Base-by-base conservation (phyloP, 371 early-diverging fungal genomes). In the Zychaea mexicana region DNA sequence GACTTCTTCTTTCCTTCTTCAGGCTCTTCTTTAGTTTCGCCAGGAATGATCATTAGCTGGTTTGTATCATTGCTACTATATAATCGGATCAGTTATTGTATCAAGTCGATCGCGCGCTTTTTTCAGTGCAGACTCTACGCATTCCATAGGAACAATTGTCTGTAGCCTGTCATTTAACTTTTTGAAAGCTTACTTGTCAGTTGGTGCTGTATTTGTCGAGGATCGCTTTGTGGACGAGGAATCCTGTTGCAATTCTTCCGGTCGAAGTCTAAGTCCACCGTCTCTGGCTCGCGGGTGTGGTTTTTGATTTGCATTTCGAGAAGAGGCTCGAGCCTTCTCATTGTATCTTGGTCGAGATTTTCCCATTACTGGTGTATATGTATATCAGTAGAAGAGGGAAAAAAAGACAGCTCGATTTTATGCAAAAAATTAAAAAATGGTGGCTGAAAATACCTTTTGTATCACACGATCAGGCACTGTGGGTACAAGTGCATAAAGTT, bases 301-400 rank as follows among this genome's bases (percentile, higher is more conserved):
- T 52, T 71, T 62, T 59, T 79, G 80, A 19, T 68, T 79, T 9
- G 80, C 65, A 31, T 67, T 76, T 13, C 66, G 60, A 30, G 85
- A 84, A 8, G 82, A 74, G 15, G 84, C 78, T 60, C 85, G 71
- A 19, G 84, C 87, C 64, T 84, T 82, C 60, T 85, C 84, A 61
- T 86, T 86, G 53, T 79, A 85, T 59, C 87, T 73, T 58, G 84
- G 79, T 72, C 87, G 73, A 58, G 83, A 77, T 77, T 80, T 83
- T 47, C 87, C 87, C 87, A 86, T 86, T 0, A 42, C 15, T 42
- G 13, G n/a, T 42, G 13, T 39, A 3, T 42, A 6, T 42, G 2
- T 42, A 33, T 33, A 12, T 33, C 33, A 33, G 12, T n/a, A 33
- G 8, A 33, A 42, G 42, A 42, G n/a, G n/a, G 4, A 42, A 42